phyloP scores from a whole-genome alignment of 2,329 filamentous ascomycete genomes.

The Pseudomassariella vexata region DNA sequence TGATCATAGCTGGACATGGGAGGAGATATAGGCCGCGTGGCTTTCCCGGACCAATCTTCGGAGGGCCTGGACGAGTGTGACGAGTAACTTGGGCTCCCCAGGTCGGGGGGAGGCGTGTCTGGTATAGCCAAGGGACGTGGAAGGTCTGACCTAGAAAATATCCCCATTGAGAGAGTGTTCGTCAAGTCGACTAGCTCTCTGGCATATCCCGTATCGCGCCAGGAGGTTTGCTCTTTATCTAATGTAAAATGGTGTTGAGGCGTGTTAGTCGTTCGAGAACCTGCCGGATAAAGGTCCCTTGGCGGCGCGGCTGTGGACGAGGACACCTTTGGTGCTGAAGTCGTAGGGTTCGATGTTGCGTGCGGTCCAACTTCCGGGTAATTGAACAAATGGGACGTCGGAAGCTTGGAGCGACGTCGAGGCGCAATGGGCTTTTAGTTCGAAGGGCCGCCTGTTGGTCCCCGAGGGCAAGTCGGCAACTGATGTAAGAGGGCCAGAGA shows the following conservation, averaged over 20 bases:
- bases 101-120: slow-evolving; percentile 46
- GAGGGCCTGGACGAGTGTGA: slow-evolving; percentile 39
- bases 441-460: no score
- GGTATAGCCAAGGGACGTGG: slow-evolving; percentile 44
- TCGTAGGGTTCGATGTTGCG: no score
- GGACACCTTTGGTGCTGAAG: no score
- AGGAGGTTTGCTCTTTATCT: no score
- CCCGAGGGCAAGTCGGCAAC: no score
- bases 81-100: slow-evolving; percentile 45
- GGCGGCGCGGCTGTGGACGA: neutral
- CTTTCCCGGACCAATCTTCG: slow-evolving; percentile 40
- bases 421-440: no score
- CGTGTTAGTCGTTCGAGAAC: no score
- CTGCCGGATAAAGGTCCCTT: neutral
- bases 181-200: slow-evolving; percentile 1
- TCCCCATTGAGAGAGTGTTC: slow-evolving; percentile 49
- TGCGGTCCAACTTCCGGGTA: neutral
- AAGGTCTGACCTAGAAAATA: slow-evolving; percentile 44
- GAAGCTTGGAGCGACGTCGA: no score
- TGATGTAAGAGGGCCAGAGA: no score
- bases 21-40: slow-evolving; percentile 40
- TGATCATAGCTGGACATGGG: slow-evolving; percentile 56
- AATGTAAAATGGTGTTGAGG: no score
- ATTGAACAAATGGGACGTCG: no score
- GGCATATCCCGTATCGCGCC: no score